Base-by-base conservation (phyloP, 1,139 yeast species). In the Fermentozyma sake region DNA sequence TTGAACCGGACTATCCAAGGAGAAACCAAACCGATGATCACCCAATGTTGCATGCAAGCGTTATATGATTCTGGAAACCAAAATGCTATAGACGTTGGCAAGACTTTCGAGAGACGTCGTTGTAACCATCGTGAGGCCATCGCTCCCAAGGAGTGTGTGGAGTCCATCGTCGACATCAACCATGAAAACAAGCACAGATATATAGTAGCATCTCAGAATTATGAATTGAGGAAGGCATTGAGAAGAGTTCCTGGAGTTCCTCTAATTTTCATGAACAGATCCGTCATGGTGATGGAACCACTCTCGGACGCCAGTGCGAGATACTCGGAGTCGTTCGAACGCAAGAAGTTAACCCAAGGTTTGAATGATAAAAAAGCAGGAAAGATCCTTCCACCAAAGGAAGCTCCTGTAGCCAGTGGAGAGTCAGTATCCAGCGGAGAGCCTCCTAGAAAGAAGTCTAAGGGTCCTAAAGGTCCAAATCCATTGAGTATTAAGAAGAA, bases 251-350 rank as follows among this genome's bases (percentile, higher is more conserved):
- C 98, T 0, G 98, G 96, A 7, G 82, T 86, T 3, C 99, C 99
- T 1, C 57, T 91, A 40, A 63, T 89, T 6, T 87, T 83, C 52
- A 77, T 91, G 74, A 81, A 83, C 48, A 69, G 96, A 38, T 77
- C 95, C 1, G 98, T 93, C 13, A 84, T 91, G 91, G 79, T 91
- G 23, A 79, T 91, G 93, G 99, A 91, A 55, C 96, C 96, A 9
- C 62, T 89, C 41, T 82, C 95, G 28, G 73, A 72, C 24, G 83
- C 83, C 7, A 81, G 93, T 25, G 67, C 70, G 11, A 58, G 60
- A 28, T 72, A 68, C 18, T 77, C 84, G 23, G 57, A 58, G 22
- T 47, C 55, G 18, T 61, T 70, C 26, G 98, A 91, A 52, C 51
- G 58, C 5, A 63, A 66, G 21, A 91, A 93, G 48, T 65, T 91